These are phyloP conservation scores for Wolfiporia cocos DNA, from an alignment of 1,284 basidiomycete species.

Conservation along the genomic window DNA sequence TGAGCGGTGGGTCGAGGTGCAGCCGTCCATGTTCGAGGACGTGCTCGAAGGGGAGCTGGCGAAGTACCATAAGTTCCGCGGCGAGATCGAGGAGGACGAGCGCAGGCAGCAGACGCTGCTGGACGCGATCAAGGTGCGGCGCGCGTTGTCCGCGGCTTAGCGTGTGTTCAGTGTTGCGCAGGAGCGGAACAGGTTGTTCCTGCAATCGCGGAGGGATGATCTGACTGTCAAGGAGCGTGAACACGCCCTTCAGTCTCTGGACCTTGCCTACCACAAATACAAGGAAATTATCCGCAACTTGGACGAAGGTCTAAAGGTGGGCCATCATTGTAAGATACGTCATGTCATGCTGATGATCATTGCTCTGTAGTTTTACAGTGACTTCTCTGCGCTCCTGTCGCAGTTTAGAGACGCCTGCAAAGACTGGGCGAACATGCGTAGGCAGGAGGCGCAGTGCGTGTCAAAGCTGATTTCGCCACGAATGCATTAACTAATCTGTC, in stretches of 20 bases:
- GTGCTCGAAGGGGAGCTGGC: slow-evolving; percentile 72
- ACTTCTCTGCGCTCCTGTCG: slow-evolving; percentile 62
- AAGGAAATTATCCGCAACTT: slow-evolving; percentile 81
- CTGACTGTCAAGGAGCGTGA: slow-evolving; percentile 79
- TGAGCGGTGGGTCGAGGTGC: slow-evolving; percentile 65
- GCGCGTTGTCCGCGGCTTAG: not conserved
- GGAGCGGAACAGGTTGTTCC: slow-evolving; percentile 72
- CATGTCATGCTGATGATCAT: not conserved
- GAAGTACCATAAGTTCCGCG: slow-evolving; percentile 76
- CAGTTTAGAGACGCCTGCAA: slow-evolving; percentile 75
- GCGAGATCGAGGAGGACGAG: slow-evolving; percentile 56
- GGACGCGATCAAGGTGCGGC: slow-evolving; percentile 56
- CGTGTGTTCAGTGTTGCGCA: slow-evolving; percentile 24
- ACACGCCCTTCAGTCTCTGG: slow-evolving; percentile 80
- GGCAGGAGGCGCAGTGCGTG: slow-evolving; percentile 49
- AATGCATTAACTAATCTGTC: too few relatives aligned
- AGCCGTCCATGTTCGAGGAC: slow-evolving; percentile 83
- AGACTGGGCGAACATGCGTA: slow-evolving; percentile 66
- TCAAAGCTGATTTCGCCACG: too few relatives aligned
- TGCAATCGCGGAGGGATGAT: slow-evolving; percentile 78
- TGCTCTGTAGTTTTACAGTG: slow-evolving; percentile 73
- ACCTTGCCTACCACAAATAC: slow-evolving; percentile 86
- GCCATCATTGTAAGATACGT: not conserved
- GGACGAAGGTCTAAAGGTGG: slow-evolving; percentile 82
- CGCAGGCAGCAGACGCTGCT: slow-evolving; percentile 63